phyloP scores from a whole-genome alignment of 257 asterid genomes.

The Echites panduratus region DNA sequence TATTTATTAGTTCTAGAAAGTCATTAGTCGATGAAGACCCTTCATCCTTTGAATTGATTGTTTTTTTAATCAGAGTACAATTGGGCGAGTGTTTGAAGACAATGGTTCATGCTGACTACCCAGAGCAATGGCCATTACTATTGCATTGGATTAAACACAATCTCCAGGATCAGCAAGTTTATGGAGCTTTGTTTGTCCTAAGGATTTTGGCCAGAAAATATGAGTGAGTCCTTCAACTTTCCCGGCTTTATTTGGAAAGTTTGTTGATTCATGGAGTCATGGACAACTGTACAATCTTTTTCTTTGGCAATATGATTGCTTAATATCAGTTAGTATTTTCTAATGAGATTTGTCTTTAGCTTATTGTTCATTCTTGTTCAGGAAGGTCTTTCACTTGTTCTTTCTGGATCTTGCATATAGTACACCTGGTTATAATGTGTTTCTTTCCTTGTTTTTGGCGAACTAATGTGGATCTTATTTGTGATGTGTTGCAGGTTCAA shows the following conservation, averaged over 20 bases:
- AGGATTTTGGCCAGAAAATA: conserved; percentile 91
- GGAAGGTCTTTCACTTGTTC: background rate
- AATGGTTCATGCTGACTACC: conserved; percentile 78
- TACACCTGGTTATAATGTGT: background rate
- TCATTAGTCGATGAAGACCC: background rate
- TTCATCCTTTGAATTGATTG: conserved; percentile 4
- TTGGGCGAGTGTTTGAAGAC: conserved; percentile 93
- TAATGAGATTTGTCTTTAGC: background rate
- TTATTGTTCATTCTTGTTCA: conserved; percentile 1
- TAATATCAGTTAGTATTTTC: background rate
- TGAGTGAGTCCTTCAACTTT: conserved; percentile 53
- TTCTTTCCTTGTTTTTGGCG: background rate
- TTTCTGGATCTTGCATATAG: background rate
- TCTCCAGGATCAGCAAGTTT: conserved; percentile 85
- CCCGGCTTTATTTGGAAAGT: background rate
- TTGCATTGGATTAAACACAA: conserved; percentile 86
- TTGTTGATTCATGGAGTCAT: background rate
- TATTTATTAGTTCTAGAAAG: background rate
- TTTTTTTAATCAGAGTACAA: conserved; percentile 61
- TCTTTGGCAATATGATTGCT: background rate
- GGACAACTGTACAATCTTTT: background rate
- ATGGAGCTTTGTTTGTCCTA: conserved; percentile 84
- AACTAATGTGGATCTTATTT: conserved; percentile 16
- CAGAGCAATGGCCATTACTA: conserved; percentile 95
- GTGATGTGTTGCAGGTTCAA: conserved; percentile 61